Percentiles rank a stretch among this genome's conserved stretches.
phyloP scores from a whole-genome alignment of 129 eudicot genomes.

The Pseudognaphalium luteoalbum region DNA sequence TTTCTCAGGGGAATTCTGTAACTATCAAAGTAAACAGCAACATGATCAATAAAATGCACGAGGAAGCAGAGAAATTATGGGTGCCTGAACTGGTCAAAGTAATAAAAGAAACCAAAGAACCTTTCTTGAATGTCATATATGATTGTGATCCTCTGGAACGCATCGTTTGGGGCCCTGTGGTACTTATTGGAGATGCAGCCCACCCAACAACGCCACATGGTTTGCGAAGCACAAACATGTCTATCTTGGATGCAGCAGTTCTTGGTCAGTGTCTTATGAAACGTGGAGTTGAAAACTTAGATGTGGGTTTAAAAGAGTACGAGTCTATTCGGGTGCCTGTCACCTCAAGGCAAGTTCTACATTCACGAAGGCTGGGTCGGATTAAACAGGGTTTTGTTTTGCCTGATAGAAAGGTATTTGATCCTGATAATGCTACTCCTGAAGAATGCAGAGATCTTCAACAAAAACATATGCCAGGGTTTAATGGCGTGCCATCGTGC shows the following conservation, averaged over 20 bases:
- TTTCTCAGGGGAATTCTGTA: constrained; percentile 71
- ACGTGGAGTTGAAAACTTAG: constrained; percentile 49
- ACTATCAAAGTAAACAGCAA: constrained; percentile 65
- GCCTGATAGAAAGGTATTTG: constrained; percentile 44
- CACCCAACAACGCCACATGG: constrained; percentile 96
- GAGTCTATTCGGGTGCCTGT: constrained; percentile 61
- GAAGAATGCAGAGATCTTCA: constrained; percentile 57
- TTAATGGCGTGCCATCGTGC: constrained; percentile 34
- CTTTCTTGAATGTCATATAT: constrained; percentile 77
- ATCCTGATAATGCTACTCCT: constrained; percentile 41
- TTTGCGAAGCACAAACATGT: constrained; percentile 89
- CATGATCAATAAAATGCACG: constrained; percentile 63
- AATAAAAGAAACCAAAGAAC: constrained; percentile 62
- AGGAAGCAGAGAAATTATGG: constrained; percentile 72
- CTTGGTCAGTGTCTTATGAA: constrained; percentile 69
- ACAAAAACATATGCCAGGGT: constrained; percentile 67
- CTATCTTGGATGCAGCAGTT: constrained; percentile 79
- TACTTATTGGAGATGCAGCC: constrained; percentile 84
- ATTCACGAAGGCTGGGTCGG: constrained; percentile 63
- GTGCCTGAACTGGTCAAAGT: constrained; percentile 57
- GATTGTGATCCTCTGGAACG: constrained; percentile 66
- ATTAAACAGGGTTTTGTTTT: constrained; percentile 65
- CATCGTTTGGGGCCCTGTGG: constrained; percentile 72
- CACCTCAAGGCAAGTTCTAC: constrained; percentile 58
- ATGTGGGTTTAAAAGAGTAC: constrained; percentile 51